phyloP scores from a whole-genome alignment of 495 filamentous ascomycete genomes.

The Xylaria nigripes region DNA sequence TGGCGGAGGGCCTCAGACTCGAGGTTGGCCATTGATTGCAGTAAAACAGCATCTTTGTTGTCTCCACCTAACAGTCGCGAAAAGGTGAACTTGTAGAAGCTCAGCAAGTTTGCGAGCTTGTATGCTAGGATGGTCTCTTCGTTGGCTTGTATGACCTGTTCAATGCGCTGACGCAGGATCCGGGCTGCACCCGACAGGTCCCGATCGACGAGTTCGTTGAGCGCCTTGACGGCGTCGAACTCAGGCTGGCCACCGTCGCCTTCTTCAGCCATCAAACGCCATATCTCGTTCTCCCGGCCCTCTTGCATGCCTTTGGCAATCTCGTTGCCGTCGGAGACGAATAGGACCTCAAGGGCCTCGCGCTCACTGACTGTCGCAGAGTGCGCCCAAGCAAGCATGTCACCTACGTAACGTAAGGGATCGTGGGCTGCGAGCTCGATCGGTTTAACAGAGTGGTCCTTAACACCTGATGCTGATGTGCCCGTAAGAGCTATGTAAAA shows the following conservation, averaged over 20 bases:
- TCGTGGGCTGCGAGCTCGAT: conserved; percentile 94
- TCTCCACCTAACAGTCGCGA: conserved; percentile 57
- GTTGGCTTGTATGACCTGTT: conserved; percentile 85
- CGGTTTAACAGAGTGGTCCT: conserved; percentile 60
- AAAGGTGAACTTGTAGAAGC: conserved; percentile 85
- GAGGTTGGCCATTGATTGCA: conserved; percentile 57
- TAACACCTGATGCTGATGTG: conserved; percentile 36
- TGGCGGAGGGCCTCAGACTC: conserved; percentile 73
- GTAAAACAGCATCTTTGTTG: conserved; percentile 51
- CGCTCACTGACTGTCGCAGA: conserved; percentile 88
- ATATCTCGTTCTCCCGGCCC: conserved; percentile 78
- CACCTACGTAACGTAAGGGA: conserved; percentile 83
- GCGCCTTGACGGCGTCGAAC: conserved; percentile 76
- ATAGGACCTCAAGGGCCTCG: conserved; percentile 85
- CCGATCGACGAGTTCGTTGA: conserved; percentile 83
- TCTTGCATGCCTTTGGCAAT: conserved; percentile 79
- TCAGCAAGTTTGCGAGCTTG: conserved; percentile 77
- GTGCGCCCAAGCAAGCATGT: conserved; percentile 97
- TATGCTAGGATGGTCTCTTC: conserved; percentile 85
- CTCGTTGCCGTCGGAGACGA: conserved; percentile 86
- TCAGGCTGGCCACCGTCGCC: conserved; percentile 33
- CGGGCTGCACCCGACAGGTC: conserved; percentile 72
- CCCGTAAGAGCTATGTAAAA: conserved; percentile 90
- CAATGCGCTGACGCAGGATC: conserved; percentile 71
- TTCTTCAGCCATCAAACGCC: conserved; percentile 56